Base-by-base conservation (phyloP, 2,329 filamentous ascomycete species). In the Arachnopeziza araneosa region DNA sequence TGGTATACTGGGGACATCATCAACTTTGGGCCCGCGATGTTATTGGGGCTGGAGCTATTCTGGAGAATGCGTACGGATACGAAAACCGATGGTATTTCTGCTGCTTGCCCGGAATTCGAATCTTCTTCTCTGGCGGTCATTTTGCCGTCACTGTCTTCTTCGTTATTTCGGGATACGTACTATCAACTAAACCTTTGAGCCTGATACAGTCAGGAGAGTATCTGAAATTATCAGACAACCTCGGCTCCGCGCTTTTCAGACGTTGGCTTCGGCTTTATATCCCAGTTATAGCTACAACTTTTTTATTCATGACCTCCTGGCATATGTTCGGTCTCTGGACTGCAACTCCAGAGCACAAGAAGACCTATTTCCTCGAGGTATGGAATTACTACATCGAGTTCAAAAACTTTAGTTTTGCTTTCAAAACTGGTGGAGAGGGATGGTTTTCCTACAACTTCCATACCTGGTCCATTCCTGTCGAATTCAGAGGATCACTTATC, bases 401-500 rank as follows among this genome's bases (percentile, higher is more conserved):
- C 69, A 89, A 89, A 70, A 88, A 88, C 71, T 89, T 86, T 74
- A 89, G 81, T 72, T 89, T 86, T 69, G 70, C 88, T 49, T 89
- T 84, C 73, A 80, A 82, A 50, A 55, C 53, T 14, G 77, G 77
- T 8, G 83, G 83, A 7, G 81, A 80, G 1, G 74, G 79, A 10
- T 86, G 83, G 76, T 78, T 85, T 58, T 73, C 74, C 14, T 83
- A 83, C 73, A 84, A 86, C 65, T 77, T 76, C 26, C 85, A 88
- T 64, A 83, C 86, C 80, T 67, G 69, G 68, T 67, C 68, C 0
- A 88, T 88, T 57, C 84, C 85, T 0, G 74, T 84, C 22, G 85
- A 88, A 68, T 81, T 86, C 72, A 76, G 79, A 65, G 86, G 87
- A 12, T 89, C 86, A 1, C 78, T 90, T 57, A 75, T 85, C 63